Percentiles rank a stretch among this genome's conserved stretches.
Evolutionary conservation across 306 rosid genomes (phyloP).

Genomic region (Spatholobus suberectus): DNA sequence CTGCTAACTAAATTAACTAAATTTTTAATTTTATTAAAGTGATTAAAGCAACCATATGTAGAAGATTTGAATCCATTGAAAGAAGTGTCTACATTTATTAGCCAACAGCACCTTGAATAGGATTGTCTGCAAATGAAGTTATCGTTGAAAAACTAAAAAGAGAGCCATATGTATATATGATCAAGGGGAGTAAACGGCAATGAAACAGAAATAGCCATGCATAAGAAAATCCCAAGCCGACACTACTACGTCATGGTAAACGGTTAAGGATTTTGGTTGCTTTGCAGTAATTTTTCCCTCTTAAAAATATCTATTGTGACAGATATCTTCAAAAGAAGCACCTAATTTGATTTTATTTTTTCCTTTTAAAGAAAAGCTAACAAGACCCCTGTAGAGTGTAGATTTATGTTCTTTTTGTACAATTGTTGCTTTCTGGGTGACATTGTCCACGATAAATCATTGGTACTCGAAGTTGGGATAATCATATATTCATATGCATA

Average conservation of each 20-base stretch:
- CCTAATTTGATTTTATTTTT: background rate
- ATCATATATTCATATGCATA: background rate
- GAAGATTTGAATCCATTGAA: too few species aligned
- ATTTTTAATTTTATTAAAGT: too few species aligned
- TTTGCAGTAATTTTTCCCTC: background rate
- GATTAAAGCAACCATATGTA: too few species aligned
- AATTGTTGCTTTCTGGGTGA: slow-evolving; percentile 3
- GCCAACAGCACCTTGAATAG: too few species aligned
- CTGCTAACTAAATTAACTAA: background rate
- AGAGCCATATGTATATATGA: too few species aligned
- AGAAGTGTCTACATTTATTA: too few species aligned
- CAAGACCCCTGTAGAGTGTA: background rate
- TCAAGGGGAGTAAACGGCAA: background rate
- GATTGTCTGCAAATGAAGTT: too few species aligned
- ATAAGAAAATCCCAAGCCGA: background rate
- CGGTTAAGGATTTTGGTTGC: background rate
- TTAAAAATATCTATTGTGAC: background rate
- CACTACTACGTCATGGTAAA: background rate
- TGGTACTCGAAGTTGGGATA: slow-evolving; percentile 2
- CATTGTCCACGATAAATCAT: slow-evolving; percentile 2
- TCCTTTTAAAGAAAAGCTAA: background rate
- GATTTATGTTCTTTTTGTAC: slow-evolving; percentile 15
- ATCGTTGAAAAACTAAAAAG: too few species aligned
- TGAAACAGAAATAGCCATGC: background rate
- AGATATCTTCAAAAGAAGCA: background rate